Base-by-base conservation (phyloP, 164 flowering plant genomes). In the Echeveria elegans region DNA sequence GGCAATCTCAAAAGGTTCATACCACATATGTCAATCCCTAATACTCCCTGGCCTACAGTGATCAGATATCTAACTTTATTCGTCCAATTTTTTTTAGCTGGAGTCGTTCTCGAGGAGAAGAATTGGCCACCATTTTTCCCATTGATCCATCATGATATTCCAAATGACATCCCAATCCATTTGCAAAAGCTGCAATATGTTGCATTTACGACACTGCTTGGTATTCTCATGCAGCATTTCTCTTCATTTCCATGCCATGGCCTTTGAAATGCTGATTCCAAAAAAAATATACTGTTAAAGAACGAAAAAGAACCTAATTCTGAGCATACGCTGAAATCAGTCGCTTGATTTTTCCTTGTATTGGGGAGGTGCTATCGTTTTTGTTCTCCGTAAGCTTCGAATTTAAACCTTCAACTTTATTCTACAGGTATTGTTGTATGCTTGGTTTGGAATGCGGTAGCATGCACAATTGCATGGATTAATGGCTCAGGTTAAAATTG, bases 71-170 rank as follows among this genome's bases (percentile, higher is more conserved):
- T 61, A 28, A 30, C 14, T 9, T 37, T 11, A 16, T 65, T 29
- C 4, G 26, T 69, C 68, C 50, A 61, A 71, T 72, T 76, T 70
- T 72, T 88, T 70, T 72, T 88, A 86, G 91, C 87, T 77, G 91
- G 91, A 70, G 67, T 86, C 75, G 81, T 84, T 31, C 75, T 84
- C 23, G 88, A 86, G 70, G 86, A 84, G 67, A 84, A 81, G 70
- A 86, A 86, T 65, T 86, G 88, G 88, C 88, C 91, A 19, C 82
- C 87, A 50, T 82, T 81, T 72, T 81, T 83, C 26, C 91, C 91
- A 6, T 26, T 86, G 10, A 83, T 86, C 72, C 91, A 86, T 72
- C 87, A 86, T 73, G 91, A 86, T 65, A 83, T 86, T 71, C 75
- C 85, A 68, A 86, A 76, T 63, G 91, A 86, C 68, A 86, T 86